phyloP scores from a whole-genome alignment of 2,329 filamentous ascomycete genomes.

The Apiospora kogelbergensis region DNA sequence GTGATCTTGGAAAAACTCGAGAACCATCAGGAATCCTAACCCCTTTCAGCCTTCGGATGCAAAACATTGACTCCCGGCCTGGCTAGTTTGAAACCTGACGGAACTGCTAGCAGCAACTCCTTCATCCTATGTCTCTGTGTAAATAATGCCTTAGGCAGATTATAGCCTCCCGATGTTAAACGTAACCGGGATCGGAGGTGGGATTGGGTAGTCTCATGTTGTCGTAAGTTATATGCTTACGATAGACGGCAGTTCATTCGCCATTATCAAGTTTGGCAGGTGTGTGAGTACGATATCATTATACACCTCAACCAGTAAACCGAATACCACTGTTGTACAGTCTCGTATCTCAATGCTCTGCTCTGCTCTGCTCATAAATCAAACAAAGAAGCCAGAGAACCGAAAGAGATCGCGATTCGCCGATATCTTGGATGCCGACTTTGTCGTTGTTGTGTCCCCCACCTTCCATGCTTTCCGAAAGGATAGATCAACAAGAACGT shows the following conservation, averaged over 20 bases:
- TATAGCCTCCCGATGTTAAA: not conserved
- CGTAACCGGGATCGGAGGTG: not conserved
- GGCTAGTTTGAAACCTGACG: not conserved
- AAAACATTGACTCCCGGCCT: no score
- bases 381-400: not conserved
- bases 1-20: not conserved
- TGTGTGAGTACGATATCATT: slow-evolving; percentile 9
- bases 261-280: not conserved
- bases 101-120: no score
- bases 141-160: not conserved
- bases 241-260: not conserved
- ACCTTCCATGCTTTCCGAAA: not conserved
- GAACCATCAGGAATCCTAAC: not conserved
- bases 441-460: not conserved
- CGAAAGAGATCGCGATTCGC: not conserved
- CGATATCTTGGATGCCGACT: not conserved
- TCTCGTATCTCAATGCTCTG: not conserved
- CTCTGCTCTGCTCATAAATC: not conserved
- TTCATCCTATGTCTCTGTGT: not conserved
- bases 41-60: not conserved
- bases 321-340: slow-evolving; percentile 12
- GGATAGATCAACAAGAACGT: not conserved
- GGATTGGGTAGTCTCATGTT: not conserved
- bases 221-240: not conserved
- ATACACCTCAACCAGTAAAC: slow-evolving; percentile 1